Evolutionary conservation across 73 alveolate species (phyloP), one percentile per base, ranked within the genome.

Genomic region (Paraurostyla sp.): DNA sequence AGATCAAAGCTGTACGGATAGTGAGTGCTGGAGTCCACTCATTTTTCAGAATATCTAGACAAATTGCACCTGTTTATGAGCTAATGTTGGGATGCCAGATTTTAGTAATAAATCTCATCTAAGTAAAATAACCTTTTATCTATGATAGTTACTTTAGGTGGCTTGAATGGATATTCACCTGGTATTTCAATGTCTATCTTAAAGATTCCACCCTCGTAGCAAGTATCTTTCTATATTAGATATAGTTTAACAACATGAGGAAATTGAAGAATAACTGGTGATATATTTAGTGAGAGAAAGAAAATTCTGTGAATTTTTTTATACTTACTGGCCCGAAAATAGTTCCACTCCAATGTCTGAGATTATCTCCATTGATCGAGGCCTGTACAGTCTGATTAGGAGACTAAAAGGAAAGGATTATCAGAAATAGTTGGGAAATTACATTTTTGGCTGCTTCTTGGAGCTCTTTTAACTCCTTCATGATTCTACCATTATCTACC

Each of bases 1-100:
- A 96, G 22, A 97, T 86, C 42, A 97, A 82, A 18, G 99, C 99
- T 20, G 99, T 97, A 88, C 99, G 83, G 52, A 97, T 97, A 0
- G 99, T 96, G 29, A 97, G 94, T 4, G 99, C 99, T 40, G 99
- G 99, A 40, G 98, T 94, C 98, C 99, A 96, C 87, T 96, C 99
- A 81, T 96, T 93, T 69, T 96, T 96, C 56, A 96, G 88, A 33
- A 96, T 96, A 88, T 97, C 99, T 22, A 97, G 84, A 78, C 99
- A 97, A 62, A 97, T 97, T 20, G 99, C 99, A 38, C 99, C 99
- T 38, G 99, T 97, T 58, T 94, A 94, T 20, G 94, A 71, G 68
- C 92, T 40, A 51, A 94, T 87, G 76, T 94, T 95, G 25, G 98
- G 99, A 91, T 88, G 99, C 96, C 97, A 96, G 86, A 84, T 96